Percentiles rank a stretch among this genome's conserved stretches.
phyloP scores from a whole-genome alignment of 345 rosid species.

The Pelargonium nanum region DNA sequence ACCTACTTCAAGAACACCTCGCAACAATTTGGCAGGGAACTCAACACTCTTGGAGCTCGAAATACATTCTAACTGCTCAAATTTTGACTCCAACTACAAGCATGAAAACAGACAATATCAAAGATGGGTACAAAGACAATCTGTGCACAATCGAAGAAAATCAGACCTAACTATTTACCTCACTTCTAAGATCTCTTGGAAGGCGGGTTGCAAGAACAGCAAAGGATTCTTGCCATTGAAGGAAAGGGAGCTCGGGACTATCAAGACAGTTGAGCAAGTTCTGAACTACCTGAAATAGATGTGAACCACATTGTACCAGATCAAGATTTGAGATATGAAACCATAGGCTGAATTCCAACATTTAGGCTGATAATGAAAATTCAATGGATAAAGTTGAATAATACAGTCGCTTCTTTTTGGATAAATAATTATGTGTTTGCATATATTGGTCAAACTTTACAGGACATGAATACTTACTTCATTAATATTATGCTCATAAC shows the following conservation, averaged over 20 bases:
- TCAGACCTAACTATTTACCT: constrained; percentile 30
- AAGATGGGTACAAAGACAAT: neutral
- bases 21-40: constrained; percentile 82
- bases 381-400: neutral
- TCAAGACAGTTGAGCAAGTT: constrained; percentile 84
- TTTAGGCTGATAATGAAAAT: neutral
- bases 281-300: constrained; percentile 66
- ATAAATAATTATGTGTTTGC: neutral
- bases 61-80: constrained; percentile 49
- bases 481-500: constrained; percentile 85
- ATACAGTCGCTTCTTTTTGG: neutral
- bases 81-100: constrained; percentile 72
- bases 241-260: constrained; percentile 94
- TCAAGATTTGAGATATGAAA: neutral
- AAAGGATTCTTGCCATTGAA: constrained; percentile 98
- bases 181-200: constrained; percentile 80
- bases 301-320: constrained; percentile 2
- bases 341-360: neutral
- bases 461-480: constrained; percentile 40
- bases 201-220: constrained; percentile 91
- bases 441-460: neutral
- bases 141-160: neutral
- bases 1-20: constrained; percentile 71
- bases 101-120: neutral
- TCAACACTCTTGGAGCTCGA: constrained; percentile 58